Conservation (phyloP, 2,329 filamentous ascomycete genomes). For the Bipolaris sorokiniana region DNA sequence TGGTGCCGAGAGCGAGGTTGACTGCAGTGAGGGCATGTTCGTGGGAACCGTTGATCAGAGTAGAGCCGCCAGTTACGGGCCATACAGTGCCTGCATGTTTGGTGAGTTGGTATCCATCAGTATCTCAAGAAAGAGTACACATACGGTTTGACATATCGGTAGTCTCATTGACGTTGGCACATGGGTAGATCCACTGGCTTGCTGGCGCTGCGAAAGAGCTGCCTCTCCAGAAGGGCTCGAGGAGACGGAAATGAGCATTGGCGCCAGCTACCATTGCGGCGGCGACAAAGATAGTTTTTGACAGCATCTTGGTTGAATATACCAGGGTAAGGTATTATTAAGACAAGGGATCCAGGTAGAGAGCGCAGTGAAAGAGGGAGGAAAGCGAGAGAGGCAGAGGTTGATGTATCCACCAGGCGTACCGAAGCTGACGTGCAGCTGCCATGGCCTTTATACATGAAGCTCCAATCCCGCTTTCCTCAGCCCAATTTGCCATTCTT, state of each 20-base stretch:
- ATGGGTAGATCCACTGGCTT: conserved; percentile 52
- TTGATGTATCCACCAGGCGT: not conserved
- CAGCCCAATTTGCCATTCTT: not conserved
- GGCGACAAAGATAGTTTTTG: conserved; percentile 26
- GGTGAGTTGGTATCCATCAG: not conserved
- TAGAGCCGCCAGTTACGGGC: conserved; percentile 53
- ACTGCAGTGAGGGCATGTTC: conserved; percentile 55
- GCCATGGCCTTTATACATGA: conserved; percentile 17
- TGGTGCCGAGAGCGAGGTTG: conserved; percentile 54
- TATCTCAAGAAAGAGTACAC: not conserved
- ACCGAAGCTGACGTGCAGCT: conserved; percentile 1
- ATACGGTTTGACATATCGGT: conserved; percentile 51
- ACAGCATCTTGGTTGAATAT: conserved; percentile 23
- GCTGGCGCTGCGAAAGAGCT: conserved; percentile 47
- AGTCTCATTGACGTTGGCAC: conserved; percentile 51
- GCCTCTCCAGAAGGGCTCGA: conserved; percentile 52
- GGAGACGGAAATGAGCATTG: conserved; percentile 53
- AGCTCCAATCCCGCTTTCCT: not conserved
- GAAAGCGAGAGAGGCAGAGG: not conserved
- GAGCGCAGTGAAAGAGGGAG: not conserved
- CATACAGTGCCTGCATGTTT: conserved; percentile 41
- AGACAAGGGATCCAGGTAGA: not conserved
- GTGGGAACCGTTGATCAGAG: conserved; percentile 52
- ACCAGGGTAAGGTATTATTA: too few relatives aligned
- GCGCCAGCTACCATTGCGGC: conserved; percentile 39